These are phyloP conservation scores for Picochlorum costavermella DNA, from an alignment of 139 green algal genomes.

Conservation along the genomic window DNA sequence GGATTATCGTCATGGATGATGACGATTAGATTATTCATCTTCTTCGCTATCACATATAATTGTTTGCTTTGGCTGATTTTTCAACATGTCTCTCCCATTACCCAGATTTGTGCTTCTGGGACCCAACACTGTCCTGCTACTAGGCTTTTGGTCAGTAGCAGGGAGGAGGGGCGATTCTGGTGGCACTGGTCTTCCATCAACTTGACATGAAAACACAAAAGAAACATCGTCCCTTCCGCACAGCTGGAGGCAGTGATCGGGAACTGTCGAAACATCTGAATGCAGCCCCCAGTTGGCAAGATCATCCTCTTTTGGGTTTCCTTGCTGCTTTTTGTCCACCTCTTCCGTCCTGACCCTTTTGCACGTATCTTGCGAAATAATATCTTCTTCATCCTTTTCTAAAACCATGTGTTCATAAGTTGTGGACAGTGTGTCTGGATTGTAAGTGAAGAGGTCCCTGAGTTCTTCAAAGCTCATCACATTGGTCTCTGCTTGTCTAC, in stretches of 20 bases:
- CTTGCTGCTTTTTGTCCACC: constrained; percentile 48
- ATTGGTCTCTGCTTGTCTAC: constrained; percentile 19
- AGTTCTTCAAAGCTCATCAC: constrained; percentile 84
- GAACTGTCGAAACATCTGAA: constrained; percentile 49
- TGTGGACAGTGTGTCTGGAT: constrained; percentile 54
- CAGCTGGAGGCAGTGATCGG: constrained; percentile 62
- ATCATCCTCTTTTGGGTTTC: constrained; percentile 82
- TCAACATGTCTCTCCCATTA: neutral
- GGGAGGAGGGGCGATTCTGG: constrained; percentile 18
- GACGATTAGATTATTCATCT: constrained; percentile 3
- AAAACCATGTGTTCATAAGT: constrained; percentile 67
- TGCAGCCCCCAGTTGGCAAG: constrained; percentile 88
- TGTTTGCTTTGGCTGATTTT: neutral
- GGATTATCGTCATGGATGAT: constrained; percentile 23
- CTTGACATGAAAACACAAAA: constrained; percentile 84
- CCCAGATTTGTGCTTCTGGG: neutral
- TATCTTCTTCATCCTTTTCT: constrained; percentile 1
- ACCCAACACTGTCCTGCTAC: neutral
- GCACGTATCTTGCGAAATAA: constrained; percentile 1
- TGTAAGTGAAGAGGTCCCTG: constrained; percentile 79
- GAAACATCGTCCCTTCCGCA: constrained; percentile 48
- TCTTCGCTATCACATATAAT: constrained; percentile 9
- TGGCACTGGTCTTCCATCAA: constrained; percentile 38
- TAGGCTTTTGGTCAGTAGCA: neutral
- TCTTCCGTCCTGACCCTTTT: neutral